Percentiles rank a stretch among this genome's conserved stretches.
Conservation (phyloP, 441 rosid species). For the Codiaeum variegatum region DNA sequence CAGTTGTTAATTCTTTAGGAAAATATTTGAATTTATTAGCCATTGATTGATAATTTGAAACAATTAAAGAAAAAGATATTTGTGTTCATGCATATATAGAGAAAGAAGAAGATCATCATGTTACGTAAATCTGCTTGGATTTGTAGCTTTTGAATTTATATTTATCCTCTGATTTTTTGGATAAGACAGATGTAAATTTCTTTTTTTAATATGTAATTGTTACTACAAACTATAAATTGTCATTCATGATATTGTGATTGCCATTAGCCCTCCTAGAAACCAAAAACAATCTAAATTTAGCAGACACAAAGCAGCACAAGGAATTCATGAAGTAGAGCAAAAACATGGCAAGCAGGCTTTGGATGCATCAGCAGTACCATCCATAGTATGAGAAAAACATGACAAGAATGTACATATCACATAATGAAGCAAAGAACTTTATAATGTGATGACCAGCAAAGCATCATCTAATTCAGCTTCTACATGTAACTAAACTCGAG, state of each 20-base stretch:
- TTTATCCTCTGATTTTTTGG: too few species aligned
- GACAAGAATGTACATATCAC: background rate
- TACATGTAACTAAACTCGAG: background rate
- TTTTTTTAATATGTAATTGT: too few species aligned
- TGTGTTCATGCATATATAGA: background rate
- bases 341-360: background rate
- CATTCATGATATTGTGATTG: too few species aligned
- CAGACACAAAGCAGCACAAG: too few species aligned
- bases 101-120: background rate
- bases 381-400: background rate
- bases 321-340: background rate
- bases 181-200: too few species aligned
- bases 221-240: too few species aligned
- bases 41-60: background rate
- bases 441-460: too few species aligned
- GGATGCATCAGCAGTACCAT: background rate
- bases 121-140: too few species aligned
- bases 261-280: too few species aligned
- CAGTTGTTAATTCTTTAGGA: slow-evolving; percentile 20
- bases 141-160: too few species aligned
- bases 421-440: background rate
- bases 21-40: slow-evolving; percentile 10
- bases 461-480: background rate
- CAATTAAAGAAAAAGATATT: background rate
- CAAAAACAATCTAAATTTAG: too few species aligned